phyloP scores from a whole-genome alignment of 805 yeast species.

The Candida corydali region DNA sequence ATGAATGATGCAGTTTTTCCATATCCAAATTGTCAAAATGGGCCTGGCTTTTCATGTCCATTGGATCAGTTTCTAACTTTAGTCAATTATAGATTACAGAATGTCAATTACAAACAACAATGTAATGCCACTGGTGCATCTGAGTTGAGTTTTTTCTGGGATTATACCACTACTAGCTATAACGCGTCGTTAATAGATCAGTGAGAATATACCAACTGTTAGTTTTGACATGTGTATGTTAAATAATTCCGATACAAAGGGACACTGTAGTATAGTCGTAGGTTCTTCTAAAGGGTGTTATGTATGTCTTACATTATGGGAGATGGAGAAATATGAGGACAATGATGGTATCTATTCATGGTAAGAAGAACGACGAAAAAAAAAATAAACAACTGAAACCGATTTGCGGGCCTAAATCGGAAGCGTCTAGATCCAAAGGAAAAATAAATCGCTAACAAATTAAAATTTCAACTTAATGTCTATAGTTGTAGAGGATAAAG shows the following conservation, averaged over 20 bases:
- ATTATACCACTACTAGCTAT: slow-evolving; percentile 17
- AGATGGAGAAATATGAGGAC: no score
- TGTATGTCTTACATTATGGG: no score
- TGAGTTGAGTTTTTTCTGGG: slow-evolving; percentile 40
- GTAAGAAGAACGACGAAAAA: no score
- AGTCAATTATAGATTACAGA: slow-evolving; percentile 24
- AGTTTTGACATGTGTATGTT: no score
- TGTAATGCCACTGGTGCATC: slow-evolving; percentile 25
- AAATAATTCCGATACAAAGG: neutral
- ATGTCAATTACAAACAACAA: slow-evolving; percentile 20
- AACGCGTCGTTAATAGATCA: slow-evolving; percentile 10
- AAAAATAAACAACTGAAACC: no score
- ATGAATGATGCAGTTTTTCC: slow-evolving; percentile 40
- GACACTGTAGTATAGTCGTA: no score
- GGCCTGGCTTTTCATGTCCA: slow-evolving; percentile 43
- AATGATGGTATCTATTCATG: no score
- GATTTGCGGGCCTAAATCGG: neutral
- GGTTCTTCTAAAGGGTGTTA: no score
- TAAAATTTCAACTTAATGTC: slow-evolving; percentile 16
- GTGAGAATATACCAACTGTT: no score
- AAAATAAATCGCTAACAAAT: no score
- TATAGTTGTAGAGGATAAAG: slow-evolving; percentile 23
- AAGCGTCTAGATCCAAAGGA: no score
- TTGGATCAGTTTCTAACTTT: slow-evolving; percentile 29
- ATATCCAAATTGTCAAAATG: slow-evolving; percentile 26